A percentile compares a stretch with the other conserved stretches of the same genome.
phyloP scores from a whole-genome alignment of 345 rosid genomes.

The Dipteronia dyeriana region DNA sequence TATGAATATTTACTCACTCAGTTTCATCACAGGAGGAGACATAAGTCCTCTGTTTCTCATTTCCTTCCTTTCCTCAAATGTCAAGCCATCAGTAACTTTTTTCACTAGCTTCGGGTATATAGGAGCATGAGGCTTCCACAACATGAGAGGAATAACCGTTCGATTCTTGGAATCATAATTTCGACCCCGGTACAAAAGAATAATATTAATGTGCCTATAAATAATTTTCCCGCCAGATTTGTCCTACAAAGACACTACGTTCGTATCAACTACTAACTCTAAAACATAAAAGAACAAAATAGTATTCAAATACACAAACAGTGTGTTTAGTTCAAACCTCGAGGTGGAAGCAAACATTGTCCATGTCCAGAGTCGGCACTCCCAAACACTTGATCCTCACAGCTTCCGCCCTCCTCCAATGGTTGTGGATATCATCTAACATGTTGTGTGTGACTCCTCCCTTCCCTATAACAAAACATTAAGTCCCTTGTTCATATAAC shows the following conservation, averaged over 20 bases:
- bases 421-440: constrained; percentile 90
- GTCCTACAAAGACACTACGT: constrained; percentile 51
- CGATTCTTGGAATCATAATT: constrained; percentile 70
- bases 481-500: too few relatives aligned
- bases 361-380: constrained; percentile 92
- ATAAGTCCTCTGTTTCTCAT: constrained; percentile 70
- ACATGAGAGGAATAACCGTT: constrained; percentile 73
- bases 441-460: constrained; percentile 91
- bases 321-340: constrained; percentile 48
- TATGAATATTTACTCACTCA: constrained; percentile 49
- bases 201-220: constrained; percentile 60
- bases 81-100: constrained; percentile 69
- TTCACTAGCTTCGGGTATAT: constrained; percentile 80
- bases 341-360: constrained; percentile 79
- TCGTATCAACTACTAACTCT: constrained; percentile 31
- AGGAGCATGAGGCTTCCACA: constrained; percentile 94
- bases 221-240: constrained; percentile 81
- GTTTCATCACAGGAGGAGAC: constrained; percentile 64
- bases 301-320: background rate
- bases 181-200: constrained; percentile 74
- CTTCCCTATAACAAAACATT: constrained; percentile 48
- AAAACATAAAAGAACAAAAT: background rate
- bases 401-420: constrained; percentile 90
- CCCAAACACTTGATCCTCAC: constrained; percentile 94
- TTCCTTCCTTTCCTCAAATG: constrained; percentile 85